Evolutionary conservation across 2,329 filamentous ascomycete species (phyloP).

Genomic region (Beauveria medogensis): DNA sequence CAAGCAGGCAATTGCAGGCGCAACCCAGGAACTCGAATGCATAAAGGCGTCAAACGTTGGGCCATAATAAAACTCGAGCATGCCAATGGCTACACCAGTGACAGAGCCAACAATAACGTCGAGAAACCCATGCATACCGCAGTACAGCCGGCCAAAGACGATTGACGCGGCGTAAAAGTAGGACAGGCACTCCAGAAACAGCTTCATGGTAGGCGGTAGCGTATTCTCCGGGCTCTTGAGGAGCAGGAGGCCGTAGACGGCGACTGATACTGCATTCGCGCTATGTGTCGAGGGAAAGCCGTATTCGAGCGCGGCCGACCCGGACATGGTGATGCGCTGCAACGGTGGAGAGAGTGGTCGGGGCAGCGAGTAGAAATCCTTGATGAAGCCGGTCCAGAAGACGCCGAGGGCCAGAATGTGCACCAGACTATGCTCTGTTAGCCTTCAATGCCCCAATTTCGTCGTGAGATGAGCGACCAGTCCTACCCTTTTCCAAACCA

Average conservation of each 20-base stretch:
- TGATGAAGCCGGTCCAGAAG: slow-evolving; percentile 86
- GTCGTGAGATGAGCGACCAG: too few relatives aligned
- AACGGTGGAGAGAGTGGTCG: slow-evolving; percentile 86
- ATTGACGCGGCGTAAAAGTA: slow-evolving; percentile 88
- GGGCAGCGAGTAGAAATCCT: slow-evolving; percentile 88
- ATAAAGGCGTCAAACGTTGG: slow-evolving; percentile 63
- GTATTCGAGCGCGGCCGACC: slow-evolving; percentile 89
- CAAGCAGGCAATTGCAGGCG: slow-evolving; percentile 55
- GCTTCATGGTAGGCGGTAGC: slow-evolving; percentile 48
- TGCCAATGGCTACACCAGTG: slow-evolving; percentile 60
- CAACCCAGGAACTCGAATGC: slow-evolving; percentile 53
- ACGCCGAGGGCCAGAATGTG: slow-evolving; percentile 73
- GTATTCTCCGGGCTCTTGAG: slow-evolving; percentile 59
- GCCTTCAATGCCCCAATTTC: background rate
- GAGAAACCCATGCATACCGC: slow-evolving; percentile 96
- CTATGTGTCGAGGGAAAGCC: slow-evolving; percentile 97
- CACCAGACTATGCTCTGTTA: slow-evolving; percentile 42
- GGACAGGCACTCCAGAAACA: slow-evolving; percentile 57
- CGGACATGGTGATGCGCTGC: slow-evolving; percentile 94
- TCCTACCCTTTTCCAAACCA: slow-evolving; percentile 79
- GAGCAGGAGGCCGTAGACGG: slow-evolving; percentile 70
- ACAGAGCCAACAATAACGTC: slow-evolving; percentile 77
- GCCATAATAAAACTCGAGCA: slow-evolving; percentile 53
- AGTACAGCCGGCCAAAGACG: slow-evolving; percentile 85
- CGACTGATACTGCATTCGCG: slow-evolving; percentile 91